Base-by-base conservation (phyloP, 2,329 filamentous ascomycete genomes). In the Alternaria sp. region DNA sequence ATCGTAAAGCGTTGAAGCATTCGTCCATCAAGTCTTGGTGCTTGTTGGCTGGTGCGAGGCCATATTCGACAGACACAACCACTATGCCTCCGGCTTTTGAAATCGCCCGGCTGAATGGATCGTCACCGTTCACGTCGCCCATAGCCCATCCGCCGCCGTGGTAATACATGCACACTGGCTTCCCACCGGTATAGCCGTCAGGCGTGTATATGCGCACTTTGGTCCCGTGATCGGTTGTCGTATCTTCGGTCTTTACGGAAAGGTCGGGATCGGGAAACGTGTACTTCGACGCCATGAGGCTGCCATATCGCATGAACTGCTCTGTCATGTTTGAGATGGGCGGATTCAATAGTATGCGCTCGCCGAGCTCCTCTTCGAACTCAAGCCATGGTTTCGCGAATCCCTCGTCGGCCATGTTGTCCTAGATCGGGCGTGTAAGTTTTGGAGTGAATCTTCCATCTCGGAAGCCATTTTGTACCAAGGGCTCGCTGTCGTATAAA, bases 121-220 rank as follows among this genome's bases (percentile, higher is more conserved):
- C 78, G 30, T 79, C 77, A 6, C 66, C 67, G 18, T 79, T 71
- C 2, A 80, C 41, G 44, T 77, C 70, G 12, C 77, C 75, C 71
- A 79, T 76, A 5, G 75, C 75, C 77, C 76, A 80, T 5, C 77
- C 78, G 40, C 78, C 78, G 32, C 77, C 72, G 62, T 80, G 78
- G 36, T 66, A 76, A 45, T 78, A 79, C 14, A 80, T 57, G 28
- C 76, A 73, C 8, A 75, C 69, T 6, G 77, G 77, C 22, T 71
- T 78, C 16, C 63, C 66, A 10, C 71, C 70, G 8, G 54, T 59
- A 38, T 77, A 77, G 6, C 67, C 69, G 28, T 71, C 54, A 3
- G 77, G 77, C 1, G 71, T 78, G 52, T 79, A 79, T n/a, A 79
- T 67, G 28, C 77, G 73, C 2, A 77, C 63, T 56, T 74, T 75